Conservation (phyloP, 305 asterid genomes). For the Fraxinus velutina region DNA sequence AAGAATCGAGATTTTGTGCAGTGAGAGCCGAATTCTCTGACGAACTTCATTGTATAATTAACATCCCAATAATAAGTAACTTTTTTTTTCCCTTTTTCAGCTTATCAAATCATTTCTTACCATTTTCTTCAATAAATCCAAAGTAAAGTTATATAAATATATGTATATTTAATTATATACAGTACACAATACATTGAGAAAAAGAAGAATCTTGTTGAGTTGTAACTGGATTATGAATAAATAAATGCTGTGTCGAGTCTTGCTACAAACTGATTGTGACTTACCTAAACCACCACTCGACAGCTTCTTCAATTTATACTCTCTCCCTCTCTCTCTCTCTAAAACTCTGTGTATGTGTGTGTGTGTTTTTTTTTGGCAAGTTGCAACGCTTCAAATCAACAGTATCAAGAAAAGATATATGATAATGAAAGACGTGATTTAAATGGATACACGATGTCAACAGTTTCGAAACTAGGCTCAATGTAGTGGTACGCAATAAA, state of each 20-base stretch:
- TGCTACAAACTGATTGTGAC: slow-evolving; percentile 49
- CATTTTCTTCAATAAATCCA: slow-evolving; percentile 15
- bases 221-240: slow-evolving; percentile 25
- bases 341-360: background rate
- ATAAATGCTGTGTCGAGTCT: slow-evolving; percentile 44
- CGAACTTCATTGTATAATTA: background rate
- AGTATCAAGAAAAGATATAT: background rate
- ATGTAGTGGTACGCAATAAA: background rate
- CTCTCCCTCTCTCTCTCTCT: background rate
- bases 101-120: slow-evolving; percentile 22
- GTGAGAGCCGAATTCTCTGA: slow-evolving; percentile 2
- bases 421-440: background rate
- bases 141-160: background rate
- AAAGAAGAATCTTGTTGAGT: slow-evolving; percentile 13
- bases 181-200: background rate
- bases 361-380: background rate
- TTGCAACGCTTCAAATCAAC: background rate
- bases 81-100: background rate
- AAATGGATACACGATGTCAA: background rate
- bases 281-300: slow-evolving; percentile 27
- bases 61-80: background rate
- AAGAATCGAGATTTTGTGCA: background rate
- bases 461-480: background rate
- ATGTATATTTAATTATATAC: background rate
- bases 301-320: slow-evolving; percentile 16